Base-by-base conservation (phyloP, 306 rosid genomes). In the Pterocarpus macrocarpus region DNA sequence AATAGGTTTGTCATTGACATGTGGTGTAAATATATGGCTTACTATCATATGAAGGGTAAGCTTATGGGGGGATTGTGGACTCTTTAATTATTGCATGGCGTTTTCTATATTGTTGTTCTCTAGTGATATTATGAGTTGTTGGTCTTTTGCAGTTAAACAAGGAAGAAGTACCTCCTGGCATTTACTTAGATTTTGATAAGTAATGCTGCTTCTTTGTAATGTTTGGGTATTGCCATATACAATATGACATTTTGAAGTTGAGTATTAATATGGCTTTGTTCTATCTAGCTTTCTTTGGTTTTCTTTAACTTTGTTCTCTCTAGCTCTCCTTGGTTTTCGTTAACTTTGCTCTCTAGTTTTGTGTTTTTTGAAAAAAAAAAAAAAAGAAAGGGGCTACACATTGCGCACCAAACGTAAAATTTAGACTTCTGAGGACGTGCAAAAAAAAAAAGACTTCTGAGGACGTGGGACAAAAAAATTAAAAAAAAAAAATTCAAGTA, bases 11-110 rank as follows among this genome's bases (percentile, higher is more conserved):
- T 80, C 12, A 50, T 74, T 77, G 59, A 59, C 2, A 69, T 61
- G 52, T 82, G 45, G 49, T 87, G 89, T 90, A 83, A 66, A 89
- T 81, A 80, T 78, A 52, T 35, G 4, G 47, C 32, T 80, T 80
- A 50, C 16, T 4, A 52, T 75, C 50, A 38, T 73, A 69, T 38
- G 53, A 66, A 73, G 77, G 64, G 88, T 34, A 65, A 43, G 75
- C 11, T 45, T 64, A 59, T 67, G 79, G 80, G 63, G 75, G 81
- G 74, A 28, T 85, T 73, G 78, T 74, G 84, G 57, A 77, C 53
- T 47, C 30, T 65, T 64, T 55, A 5, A 4, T 55, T 59, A 3
- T 12, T 34, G 70, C 11, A 2, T 53, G 75, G 47, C 69, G 35
- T 57, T 78, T 71, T 65, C 7, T 64, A 9, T 55, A 4, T 33